These are phyloP conservation scores for Allium cepa DNA, from an alignment of 106 monocot species.

Conservation along the genomic window DNA sequence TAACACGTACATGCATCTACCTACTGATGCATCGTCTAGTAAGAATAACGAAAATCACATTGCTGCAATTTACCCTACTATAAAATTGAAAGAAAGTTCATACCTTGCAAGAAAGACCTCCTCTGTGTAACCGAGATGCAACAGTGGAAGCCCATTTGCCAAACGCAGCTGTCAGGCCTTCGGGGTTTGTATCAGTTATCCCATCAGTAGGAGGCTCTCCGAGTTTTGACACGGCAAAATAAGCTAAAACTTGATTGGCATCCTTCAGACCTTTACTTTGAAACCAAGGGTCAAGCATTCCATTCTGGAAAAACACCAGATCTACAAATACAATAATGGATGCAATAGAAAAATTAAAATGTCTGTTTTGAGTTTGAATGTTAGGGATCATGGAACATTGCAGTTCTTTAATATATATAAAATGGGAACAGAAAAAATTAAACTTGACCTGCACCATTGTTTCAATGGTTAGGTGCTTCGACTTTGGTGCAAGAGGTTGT, in stretches of 20 bases:
- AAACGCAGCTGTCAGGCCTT: slow-evolving; percentile 81
- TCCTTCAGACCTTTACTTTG: slow-evolving; percentile 71
- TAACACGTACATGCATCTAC: no score
- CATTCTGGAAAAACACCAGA: slow-evolving; percentile 99
- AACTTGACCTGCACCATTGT: no score
- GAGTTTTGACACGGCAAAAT: slow-evolving; percentile 89
- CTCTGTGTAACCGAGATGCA: slow-evolving; percentile 58
- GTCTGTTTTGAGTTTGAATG: no score
- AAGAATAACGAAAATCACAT: no score
- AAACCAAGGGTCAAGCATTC: slow-evolving; percentile 97
- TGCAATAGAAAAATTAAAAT: no score
- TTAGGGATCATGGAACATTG: no score
- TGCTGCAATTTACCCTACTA: no score
- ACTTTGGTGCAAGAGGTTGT: no score
- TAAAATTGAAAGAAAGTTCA: background rate
- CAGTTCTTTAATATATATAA: no score
- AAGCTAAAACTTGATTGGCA: slow-evolving; percentile 81
- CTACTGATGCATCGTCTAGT: no score
- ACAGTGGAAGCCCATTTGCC: slow-evolving; percentile 86
- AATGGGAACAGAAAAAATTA: no score
- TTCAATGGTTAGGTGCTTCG: no score
- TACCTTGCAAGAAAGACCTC: slow-evolving; percentile 98
- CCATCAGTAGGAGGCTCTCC: slow-evolving; percentile 92
- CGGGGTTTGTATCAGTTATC: slow-evolving; percentile 91
- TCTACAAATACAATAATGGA: slow-evolving; percentile 27